Evolutionary conservation across 371 early-diverging fungal genomes (phyloP).

Genomic region (Lichtheimia corymbifera): DNA sequence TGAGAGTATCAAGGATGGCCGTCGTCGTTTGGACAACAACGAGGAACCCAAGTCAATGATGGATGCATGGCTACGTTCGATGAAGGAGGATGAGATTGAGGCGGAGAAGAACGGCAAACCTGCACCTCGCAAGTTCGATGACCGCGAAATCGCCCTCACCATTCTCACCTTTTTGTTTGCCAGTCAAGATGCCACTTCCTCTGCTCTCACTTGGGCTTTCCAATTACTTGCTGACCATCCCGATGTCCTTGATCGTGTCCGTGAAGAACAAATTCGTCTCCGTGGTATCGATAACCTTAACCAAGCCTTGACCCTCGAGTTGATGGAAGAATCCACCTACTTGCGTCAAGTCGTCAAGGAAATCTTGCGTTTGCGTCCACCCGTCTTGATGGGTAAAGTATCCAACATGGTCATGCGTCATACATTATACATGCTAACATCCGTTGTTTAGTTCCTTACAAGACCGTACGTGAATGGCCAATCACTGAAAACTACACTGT

Average conservation of each 20-base stretch:
- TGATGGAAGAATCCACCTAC: constrained; percentile 45
- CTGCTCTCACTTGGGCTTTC: constrained; percentile 56
- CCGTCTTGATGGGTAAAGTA: constrained; percentile 48
- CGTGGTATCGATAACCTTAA: constrained; percentile 31
- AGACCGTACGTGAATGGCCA: constrained; percentile 49
- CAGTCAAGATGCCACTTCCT: constrained; percentile 56
- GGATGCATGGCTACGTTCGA: constrained; percentile 51
- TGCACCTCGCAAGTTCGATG: constrained; percentile 45
- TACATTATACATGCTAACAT: background rate
- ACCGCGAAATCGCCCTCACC: constrained; percentile 51
- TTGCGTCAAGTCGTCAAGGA: constrained; percentile 54
- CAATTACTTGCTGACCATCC: constrained; percentile 54
- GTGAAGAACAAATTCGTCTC: constrained; percentile 38
- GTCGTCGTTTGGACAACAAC: constrained; percentile 41
- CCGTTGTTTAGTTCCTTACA: constrained; percentile 36
- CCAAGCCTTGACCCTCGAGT: constrained; percentile 34
- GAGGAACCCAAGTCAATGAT: constrained; percentile 44
- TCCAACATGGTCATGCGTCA: background rate
- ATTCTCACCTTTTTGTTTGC: constrained; percentile 55
- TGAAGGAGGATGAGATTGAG: constrained; percentile 41
- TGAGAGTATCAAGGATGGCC: constrained; percentile 40
- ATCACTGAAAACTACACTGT: constrained; percentile 44
- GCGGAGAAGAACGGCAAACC: constrained; percentile 34
- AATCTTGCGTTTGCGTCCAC: constrained; percentile 50
- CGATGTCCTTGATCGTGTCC: constrained; percentile 44